phyloP scores from a whole-genome alignment of 345 rosid genomes.

The Rubroshorea leprosula region DNA sequence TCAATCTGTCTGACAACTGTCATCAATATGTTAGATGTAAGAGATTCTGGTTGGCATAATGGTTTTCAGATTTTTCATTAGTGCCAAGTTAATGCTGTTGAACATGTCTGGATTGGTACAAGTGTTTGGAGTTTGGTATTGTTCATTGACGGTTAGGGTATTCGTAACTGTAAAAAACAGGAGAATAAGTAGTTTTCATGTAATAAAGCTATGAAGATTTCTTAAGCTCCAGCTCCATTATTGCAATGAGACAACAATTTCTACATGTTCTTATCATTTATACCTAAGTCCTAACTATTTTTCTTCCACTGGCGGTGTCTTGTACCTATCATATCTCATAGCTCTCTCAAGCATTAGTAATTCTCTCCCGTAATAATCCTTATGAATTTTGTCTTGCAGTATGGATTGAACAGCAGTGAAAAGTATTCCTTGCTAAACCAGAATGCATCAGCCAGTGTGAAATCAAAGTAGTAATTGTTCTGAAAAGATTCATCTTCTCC shows the following conservation, averaged over 20 bases:
- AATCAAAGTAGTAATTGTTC: conserved; percentile 26
- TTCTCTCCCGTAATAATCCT: conserved; percentile 1
- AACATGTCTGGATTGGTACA: not conserved
- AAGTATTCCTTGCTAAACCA: conserved; percentile 23
- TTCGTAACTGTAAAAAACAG: not conserved
- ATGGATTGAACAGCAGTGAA: conserved; percentile 42
- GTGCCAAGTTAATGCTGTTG: too few relatives aligned
- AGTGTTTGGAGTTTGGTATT: not conserved
- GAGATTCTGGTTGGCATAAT: too few relatives aligned
- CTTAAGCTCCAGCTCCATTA: not conserved
- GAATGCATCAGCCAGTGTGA: conserved; percentile 34
- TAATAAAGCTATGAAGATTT: not conserved
- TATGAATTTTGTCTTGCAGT: conserved; percentile 32
- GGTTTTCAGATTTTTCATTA: too few relatives aligned
- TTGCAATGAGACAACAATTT: not conserved
- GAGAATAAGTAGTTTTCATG: not conserved
- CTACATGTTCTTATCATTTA: not conserved
- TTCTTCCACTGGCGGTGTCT: not conserved
- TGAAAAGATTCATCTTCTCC: conserved; percentile 5
- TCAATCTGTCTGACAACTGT: too few relatives aligned
- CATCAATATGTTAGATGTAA: too few relatives aligned
- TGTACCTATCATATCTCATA: not conserved
- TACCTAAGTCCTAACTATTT: not conserved
- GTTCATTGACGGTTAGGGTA: not conserved
- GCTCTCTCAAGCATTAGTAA: not conserved